A percentile compares a stretch with the other conserved stretches of the same genome.
Evolutionary conservation across 345 rosid species (phyloP).

Genomic region (Eucalyptus coolabah): DNA sequence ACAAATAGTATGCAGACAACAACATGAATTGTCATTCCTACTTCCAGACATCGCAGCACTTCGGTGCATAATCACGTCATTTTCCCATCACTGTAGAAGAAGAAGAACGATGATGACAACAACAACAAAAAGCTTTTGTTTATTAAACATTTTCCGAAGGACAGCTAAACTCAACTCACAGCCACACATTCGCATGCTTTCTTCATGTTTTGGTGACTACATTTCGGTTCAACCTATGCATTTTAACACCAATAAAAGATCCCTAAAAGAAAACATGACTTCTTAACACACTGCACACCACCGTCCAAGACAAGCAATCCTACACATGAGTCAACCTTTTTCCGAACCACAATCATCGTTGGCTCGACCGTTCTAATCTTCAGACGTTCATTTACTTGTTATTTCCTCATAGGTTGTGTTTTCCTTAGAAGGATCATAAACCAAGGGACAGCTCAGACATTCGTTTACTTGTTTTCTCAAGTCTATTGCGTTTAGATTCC

Average conservation of each 20-base stretch:
- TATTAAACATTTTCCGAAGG: background rate
- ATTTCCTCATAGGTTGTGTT: background rate
- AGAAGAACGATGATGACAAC: background rate
- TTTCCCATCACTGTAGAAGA: background rate
- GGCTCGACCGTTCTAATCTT: background rate
- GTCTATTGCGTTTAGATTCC: too few relatives aligned
- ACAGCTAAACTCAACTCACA: background rate
- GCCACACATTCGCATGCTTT: background rate
- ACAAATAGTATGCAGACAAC: background rate
- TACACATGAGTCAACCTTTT: background rate
- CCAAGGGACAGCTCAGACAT: background rate
- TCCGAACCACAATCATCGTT: background rate
- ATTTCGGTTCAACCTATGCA: background rate
- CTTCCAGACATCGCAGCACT: background rate
- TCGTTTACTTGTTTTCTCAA: too few relatives aligned
- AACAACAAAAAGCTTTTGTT: background rate
- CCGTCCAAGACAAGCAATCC: background rate
- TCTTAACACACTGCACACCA: background rate
- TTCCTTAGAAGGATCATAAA: background rate
- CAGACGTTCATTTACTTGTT: background rate
- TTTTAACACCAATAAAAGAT: background rate
- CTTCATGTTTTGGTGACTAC: background rate
- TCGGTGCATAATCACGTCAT: fast-evolving
- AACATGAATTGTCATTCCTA: background rate
- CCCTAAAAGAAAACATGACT: background rate